Evolutionary conservation across 768 basidiomycete species (phyloP).

Genomic region (Auricularia auricula-judae): DNA sequence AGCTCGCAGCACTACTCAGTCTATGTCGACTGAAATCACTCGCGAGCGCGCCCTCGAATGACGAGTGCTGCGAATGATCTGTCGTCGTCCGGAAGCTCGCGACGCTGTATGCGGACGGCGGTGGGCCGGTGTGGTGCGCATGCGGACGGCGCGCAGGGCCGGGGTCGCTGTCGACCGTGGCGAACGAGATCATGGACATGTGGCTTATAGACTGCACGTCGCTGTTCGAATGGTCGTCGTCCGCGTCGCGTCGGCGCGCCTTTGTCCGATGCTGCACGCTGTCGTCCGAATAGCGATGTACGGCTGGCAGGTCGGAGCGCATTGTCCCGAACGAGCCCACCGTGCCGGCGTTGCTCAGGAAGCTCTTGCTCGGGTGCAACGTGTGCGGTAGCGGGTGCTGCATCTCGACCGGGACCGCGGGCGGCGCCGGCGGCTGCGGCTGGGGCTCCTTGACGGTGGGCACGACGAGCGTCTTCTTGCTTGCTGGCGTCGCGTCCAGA

Average conservation of each 20-base stretch:
- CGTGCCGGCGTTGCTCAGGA: not conserved
- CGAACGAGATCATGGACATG: conserved; percentile 70
- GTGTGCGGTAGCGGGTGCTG: not conserved
- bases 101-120: conserved; percentile 15
- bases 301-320: not conserved
- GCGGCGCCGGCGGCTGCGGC: conserved; percentile 40
- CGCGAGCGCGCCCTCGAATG: conserved; percentile 70
- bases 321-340: not conserved
- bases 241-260: conserved; percentile 70
- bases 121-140: not conserved
- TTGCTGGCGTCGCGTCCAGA: conserved; percentile 7
- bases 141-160: conserved; percentile 44
- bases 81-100: conserved; percentile 1
- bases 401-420: conserved; percentile 27
- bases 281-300: conserved; percentile 29
- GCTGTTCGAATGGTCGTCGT: conserved; percentile 87
- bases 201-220: conserved; percentile 68
- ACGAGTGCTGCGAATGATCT: conserved; percentile 37
- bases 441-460: conserved; percentile 44
- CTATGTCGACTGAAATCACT: conserved; percentile 60
- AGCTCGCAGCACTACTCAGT: conserved; percentile 68
- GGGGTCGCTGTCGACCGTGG: conserved; percentile 79
- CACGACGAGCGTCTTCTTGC: conserved; percentile 24
- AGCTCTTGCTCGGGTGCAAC: not conserved
- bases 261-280: conserved; percentile 42